Evolutionary conservation across 202 grass and related monocot genomes (phyloP).

Genomic region (Brachypodium distachyon): DNA sequence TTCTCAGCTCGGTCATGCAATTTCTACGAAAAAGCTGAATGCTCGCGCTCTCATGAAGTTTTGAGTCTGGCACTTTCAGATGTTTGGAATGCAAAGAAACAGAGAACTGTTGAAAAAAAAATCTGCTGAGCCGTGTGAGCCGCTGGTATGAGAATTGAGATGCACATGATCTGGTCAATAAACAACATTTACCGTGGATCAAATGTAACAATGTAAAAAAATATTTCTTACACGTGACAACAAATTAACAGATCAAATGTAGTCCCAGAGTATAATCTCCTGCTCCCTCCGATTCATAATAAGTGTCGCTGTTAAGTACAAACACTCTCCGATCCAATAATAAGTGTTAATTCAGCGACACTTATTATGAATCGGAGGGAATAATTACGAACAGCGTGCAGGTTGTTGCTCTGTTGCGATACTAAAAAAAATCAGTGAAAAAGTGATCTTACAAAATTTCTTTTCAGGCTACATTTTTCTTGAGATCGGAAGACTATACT

Average conservation of each 20-base stretch:
- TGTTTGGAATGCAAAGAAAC: not conserved
- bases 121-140: not conserved
- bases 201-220: not conserved
- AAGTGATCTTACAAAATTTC: not conserved
- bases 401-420: not conserved
- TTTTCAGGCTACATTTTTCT: not conserved
- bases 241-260: not conserved
- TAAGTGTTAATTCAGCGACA: no score
- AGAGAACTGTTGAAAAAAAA: not conserved
- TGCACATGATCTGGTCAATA: constrained; percentile 12
- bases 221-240: not conserved
- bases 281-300: no score
- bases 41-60: not conserved
- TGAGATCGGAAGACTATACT: not conserved
- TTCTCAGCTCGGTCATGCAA: not conserved
- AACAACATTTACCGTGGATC: not conserved
- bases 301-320: no score
- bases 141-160: not conserved
- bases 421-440: not conserved
- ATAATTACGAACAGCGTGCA: no score
- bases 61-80: not conserved
- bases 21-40: not conserved
- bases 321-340: no score
- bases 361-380: no score
- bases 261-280: not conserved